Base-by-base conservation (phyloP, 2,329 filamentous ascomycete genomes). In the Hypocrella siamensis region DNA sequence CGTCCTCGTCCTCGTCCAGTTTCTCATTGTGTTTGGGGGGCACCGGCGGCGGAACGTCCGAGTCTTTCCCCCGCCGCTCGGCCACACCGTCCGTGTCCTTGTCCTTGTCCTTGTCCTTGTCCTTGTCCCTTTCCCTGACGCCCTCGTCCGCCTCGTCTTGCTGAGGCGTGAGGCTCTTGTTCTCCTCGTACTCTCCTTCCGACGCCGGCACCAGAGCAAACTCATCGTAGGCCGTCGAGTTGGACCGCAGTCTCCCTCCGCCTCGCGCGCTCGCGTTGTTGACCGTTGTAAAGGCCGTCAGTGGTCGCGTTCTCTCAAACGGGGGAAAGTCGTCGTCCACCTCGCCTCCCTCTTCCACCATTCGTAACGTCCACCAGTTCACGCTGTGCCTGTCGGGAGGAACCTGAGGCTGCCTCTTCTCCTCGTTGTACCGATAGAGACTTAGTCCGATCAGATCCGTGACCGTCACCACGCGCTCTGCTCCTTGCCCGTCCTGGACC, bases 311-410 rank as follows among this genome's bases (percentile, higher is more conserved):
- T 22, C 82, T 67, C 35, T 80, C 77, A 26, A 90, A 62, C 0
- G 82, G 75, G 19, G 81, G 80, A 40, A 90, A 90, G 46, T 90
- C 83, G 40, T 84, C 79, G 42, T 92, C 82, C 2, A 88, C 75
- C 46, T 90, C 82, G 30, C 79, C 83, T 34, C 82, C 80, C 47
- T 90, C 75, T 38, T 90, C 75, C 2, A 86, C 80, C 74, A 92
- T 85, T 26, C 81, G 70, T 34, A 92, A 57, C 17, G 75, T 82
- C 79, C 80, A 90, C 60, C 75, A 75, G 46, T 88, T 88, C 42
- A 86, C 76, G 42, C 82, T 83, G 32, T 74, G 61, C 46, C 83
- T 81, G 31, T 75, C 69, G 2, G 58, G 49, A 0, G 72, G 59
- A 8, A 90, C 58, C 1, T 66, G 49, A 4, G 82, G 82, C 40